Conservation (phyloP, 768 basidiomycete species). For the Pulveroboletus ravenelii region DNA sequence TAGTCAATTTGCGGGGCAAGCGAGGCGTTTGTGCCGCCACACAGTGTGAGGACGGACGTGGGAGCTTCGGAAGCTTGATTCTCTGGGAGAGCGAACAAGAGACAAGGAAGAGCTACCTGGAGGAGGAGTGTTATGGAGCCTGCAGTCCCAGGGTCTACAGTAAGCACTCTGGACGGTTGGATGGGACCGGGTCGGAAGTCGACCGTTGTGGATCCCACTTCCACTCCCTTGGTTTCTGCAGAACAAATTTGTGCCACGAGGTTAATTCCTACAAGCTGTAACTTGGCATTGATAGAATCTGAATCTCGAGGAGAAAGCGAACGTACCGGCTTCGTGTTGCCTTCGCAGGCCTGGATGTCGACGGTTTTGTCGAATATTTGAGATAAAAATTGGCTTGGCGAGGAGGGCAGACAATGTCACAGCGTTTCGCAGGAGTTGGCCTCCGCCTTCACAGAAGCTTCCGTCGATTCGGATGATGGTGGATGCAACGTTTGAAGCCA, state of each 20-base stretch:
- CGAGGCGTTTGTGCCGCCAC: constrained; percentile 70
- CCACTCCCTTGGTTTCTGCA: constrained; percentile 51
- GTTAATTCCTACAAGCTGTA: constrained; percentile 46
- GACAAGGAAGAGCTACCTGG: constrained; percentile 66
- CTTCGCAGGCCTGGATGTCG: constrained; percentile 62
- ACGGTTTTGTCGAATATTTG: constrained; percentile 56
- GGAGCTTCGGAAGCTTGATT: neutral
- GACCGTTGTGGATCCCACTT: constrained; percentile 48
- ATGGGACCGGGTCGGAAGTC: constrained; percentile 52
- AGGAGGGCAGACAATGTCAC: constrained; percentile 64
- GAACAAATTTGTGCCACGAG: constrained; percentile 59
- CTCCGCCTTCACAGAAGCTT: constrained; percentile 51
- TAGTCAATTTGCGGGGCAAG: constrained; percentile 77
- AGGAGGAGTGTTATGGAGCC: constrained; percentile 68
- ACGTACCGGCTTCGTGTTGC: constrained; percentile 65
- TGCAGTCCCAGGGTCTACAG: constrained; percentile 52
- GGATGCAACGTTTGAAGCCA: constrained; percentile 11
- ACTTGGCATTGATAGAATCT: neutral
- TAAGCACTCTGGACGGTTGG: constrained; percentile 37
- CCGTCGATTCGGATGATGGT: constrained; percentile 36
- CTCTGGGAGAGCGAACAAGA: constrained; percentile 46
- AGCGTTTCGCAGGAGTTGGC: constrained; percentile 69
- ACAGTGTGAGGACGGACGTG: constrained; percentile 48
- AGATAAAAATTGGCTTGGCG: constrained; percentile 52
- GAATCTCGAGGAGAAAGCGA: neutral